Evolutionary conservation across 192 early-diverging fungal genomes (phyloP), one percentile per base, ranked within the genome.

Genomic region (Backusella westeae): DNA sequence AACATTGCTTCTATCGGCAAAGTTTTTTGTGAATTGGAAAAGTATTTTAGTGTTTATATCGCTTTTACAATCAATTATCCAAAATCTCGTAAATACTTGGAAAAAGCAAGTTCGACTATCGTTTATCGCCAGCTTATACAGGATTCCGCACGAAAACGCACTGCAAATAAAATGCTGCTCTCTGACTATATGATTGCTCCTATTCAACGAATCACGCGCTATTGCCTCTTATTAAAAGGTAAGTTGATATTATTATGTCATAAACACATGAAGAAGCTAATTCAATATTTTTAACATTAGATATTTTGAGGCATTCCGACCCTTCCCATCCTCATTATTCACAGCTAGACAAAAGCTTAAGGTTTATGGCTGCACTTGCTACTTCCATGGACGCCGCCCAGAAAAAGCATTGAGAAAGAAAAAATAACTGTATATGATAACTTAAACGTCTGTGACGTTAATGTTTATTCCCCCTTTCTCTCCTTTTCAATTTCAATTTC

Each of bases 171-270:
- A 42, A 80, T 94, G 42, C 85, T 84, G 35, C 81, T 97, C 26
- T 84, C 86, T 35, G 92, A 93, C 75, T 82, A 92, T 74, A 83
- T 94, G 80, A 92, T 94, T 59, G 85, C 92, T 79, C 92, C 92
- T 1, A 92, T 94, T 42, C 92, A 94, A 80, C 87, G 92, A 36
- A 89, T 94, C 32, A 89, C 91, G 1, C 87, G 91, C 21, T 94
- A 94, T 83, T 88, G 87, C 38, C 75, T 94, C 52, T 79, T 94
- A 41, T 80, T 94, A 36, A 88, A 84, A 80, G 87, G 84, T 75
- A 71, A 8, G 32, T 49, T 34, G 38, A 32, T 32, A 32, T 42
- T 35, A 19, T 35, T 44, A 34, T 49, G 14, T 21, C 8, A 63
- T 63, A 29, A 4, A 26, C 9, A 63, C 12, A 26, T 29, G 9